These are phyloP conservation scores for Spironucleus salmonicida DNA, from an alignment of 208 protist genomes.

Conservation along the genomic window DNA sequence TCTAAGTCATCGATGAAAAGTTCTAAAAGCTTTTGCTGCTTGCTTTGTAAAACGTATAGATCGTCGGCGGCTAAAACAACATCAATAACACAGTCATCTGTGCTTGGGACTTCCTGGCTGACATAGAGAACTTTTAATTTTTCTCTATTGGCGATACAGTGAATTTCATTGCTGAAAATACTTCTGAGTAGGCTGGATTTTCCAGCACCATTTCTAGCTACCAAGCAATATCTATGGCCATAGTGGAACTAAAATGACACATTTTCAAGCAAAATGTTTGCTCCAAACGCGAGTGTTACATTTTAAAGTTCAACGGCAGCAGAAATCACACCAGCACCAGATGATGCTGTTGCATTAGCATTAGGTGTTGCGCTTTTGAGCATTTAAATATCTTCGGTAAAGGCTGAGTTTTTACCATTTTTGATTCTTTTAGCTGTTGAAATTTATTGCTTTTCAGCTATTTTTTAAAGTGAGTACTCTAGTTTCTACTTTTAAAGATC, in stretches of 20 bases:
- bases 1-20: not conserved
- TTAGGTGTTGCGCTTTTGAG: too few species aligned
- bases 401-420: too few species aligned
- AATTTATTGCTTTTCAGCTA: too few species aligned
- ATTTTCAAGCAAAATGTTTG: slow-evolving; percentile 27
- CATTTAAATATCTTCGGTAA: too few species aligned
- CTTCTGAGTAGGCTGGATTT: slow-evolving; percentile 69
- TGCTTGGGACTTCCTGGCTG: slow-evolving; percentile 31
- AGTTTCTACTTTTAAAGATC: too few species aligned
- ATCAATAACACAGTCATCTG: slow-evolving; percentile 30
- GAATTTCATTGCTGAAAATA: slow-evolving; percentile 47
- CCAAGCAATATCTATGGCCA: slow-evolving; percentile 53
- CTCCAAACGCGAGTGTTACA: slow-evolving; percentile 24
- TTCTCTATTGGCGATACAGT: slow-evolving; percentile 26
- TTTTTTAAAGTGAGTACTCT: too few species aligned
- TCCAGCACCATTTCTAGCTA: slow-evolving; percentile 67
- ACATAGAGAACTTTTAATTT: slow-evolving; percentile 34
- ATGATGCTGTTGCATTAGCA: too few species aligned
- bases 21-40: not conserved
- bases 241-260: slow-evolving; percentile 40
- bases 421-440: too few species aligned
- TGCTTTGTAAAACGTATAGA: slow-evolving; percentile 11
- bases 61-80: slow-evolving; percentile 30
- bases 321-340: too few species aligned
- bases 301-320: slow-evolving; percentile 19